Percentiles rank a stretch among this genome's conserved stretches.
Conservation (phyloP, 257 asterid genomes). For the Capsicum rhomboideum region DNA sequence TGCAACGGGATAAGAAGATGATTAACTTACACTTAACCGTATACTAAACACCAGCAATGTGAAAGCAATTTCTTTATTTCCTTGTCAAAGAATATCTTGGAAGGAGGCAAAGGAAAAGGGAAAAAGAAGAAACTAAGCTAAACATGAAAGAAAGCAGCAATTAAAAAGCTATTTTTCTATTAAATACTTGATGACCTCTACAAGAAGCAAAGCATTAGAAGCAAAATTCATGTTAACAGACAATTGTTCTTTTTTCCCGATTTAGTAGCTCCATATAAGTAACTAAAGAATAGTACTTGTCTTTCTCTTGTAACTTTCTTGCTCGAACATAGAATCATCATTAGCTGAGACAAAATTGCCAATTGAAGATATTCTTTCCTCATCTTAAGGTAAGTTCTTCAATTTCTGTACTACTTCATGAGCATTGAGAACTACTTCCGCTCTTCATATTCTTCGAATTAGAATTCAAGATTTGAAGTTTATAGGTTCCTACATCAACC, state of each 20-base stretch:
- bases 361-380: neutral
- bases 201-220: constrained; percentile 2
- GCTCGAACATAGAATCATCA: neutral
- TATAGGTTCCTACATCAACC: neutral
- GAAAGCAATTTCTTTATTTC: neutral
- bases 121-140: neutral
- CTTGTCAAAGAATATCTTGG: neutral
- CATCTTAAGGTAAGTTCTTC: neutral
- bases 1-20: neutral
- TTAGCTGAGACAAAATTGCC: neutral
- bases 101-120: neutral
- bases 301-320: neutral
- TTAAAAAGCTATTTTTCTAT: neutral
- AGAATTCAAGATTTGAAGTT: neutral
- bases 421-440: neutral
- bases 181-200: neutral
- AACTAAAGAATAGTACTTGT: neutral
- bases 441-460: neutral
- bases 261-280: neutral
- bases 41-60: neutral
- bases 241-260: neutral
- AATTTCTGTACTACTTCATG: neutral
- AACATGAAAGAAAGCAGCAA: neutral
- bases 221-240: neutral
- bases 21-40: neutral